phyloP scores from a whole-genome alignment of 148 eudicot genomes.

The Dianthus caryophyllus region DNA sequence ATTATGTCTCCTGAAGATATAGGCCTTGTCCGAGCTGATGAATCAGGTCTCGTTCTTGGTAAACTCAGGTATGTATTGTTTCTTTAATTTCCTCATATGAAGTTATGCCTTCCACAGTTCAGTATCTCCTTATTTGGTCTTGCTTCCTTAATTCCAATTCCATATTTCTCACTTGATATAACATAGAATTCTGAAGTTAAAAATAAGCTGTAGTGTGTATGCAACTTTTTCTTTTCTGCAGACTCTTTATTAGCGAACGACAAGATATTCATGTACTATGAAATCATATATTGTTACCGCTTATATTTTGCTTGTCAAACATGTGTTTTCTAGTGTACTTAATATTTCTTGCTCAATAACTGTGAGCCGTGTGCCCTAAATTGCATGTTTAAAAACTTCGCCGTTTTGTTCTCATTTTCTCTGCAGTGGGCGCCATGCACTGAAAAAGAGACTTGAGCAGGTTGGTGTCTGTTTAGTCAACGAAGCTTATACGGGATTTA shows the following conservation, averaged over 20 bases:
- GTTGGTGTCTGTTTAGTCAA: constrained; percentile 28
- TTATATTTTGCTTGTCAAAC: neutral
- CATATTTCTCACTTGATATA: neutral
- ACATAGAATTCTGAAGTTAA: neutral
- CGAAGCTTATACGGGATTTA: neutral
- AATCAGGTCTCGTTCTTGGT: constrained; percentile 94
- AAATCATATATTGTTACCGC: neutral
- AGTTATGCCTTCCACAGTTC: neutral
- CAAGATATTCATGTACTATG: neutral
- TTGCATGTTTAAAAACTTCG: neutral
- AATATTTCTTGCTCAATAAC: neutral
- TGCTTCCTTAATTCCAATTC: neutral
- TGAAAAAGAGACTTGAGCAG: constrained; percentile 77
- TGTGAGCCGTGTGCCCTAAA: neutral
- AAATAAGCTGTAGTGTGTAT: neutral
- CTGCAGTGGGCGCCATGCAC: constrained; percentile 94
- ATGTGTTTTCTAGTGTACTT: neutral
- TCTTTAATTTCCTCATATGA: neutral
- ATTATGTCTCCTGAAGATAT: constrained; percentile 95
- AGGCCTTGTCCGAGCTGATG: constrained; percentile 77
- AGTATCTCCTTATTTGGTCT: neutral
- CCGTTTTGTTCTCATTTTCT: constrained; percentile 7
- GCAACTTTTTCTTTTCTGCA: neutral
- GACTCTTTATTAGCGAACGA: neutral
- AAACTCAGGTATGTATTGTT: constrained; percentile 63